A percentile compares a stretch with the other conserved stretches of the same genome.
phyloP scores from a whole-genome alignment of 768 basidiomycete species.

The Serpula lacrymans region DNA sequence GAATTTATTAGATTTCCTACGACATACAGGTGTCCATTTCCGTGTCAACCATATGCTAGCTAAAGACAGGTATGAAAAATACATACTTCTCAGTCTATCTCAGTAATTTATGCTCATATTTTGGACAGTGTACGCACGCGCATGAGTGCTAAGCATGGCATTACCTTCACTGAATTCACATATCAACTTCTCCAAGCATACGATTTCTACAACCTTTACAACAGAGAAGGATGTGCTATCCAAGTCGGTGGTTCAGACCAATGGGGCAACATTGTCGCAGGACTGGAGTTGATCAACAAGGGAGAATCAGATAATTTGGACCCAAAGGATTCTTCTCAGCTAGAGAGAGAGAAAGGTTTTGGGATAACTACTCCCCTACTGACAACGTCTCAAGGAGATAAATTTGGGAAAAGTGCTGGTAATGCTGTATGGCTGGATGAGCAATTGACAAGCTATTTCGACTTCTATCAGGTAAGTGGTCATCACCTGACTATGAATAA shows the following conservation, averaged over 20 bases:
- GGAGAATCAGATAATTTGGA: constrained; percentile 10
- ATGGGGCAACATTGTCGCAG: constrained; percentile 96
- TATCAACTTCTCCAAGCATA: constrained; percentile 97
- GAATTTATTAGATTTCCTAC: constrained; percentile 79
- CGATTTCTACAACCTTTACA: constrained; percentile 82
- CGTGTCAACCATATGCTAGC: constrained; percentile 88
- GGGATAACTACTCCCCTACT: constrained; percentile 94
- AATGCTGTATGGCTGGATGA: constrained; percentile 92
- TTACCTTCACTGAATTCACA: constrained; percentile 98
- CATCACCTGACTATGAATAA: constrained; percentile 1
- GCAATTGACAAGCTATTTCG: constrained; percentile 76
- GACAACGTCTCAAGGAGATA: constrained; percentile 85
- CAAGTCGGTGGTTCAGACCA: constrained; percentile 98
- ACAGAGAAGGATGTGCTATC: constrained; percentile 64
- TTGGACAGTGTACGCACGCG: constrained; percentile 75
- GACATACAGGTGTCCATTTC: constrained; percentile 72
- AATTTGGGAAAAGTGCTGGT: constrained; percentile 96
- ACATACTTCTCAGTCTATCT: background rate
- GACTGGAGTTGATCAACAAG: constrained; percentile 84
- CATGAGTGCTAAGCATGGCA: constrained; percentile 73
- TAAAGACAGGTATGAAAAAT: constrained; percentile 70
- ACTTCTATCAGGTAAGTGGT: constrained; percentile 89
- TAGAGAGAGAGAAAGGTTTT: constrained; percentile 44
- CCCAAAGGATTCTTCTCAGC: constrained; percentile 1
- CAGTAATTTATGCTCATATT: constrained; percentile 8